phyloP scores from a whole-genome alignment of 2,329 filamentous ascomycete species.

The Epichloe hybrida region DNA sequence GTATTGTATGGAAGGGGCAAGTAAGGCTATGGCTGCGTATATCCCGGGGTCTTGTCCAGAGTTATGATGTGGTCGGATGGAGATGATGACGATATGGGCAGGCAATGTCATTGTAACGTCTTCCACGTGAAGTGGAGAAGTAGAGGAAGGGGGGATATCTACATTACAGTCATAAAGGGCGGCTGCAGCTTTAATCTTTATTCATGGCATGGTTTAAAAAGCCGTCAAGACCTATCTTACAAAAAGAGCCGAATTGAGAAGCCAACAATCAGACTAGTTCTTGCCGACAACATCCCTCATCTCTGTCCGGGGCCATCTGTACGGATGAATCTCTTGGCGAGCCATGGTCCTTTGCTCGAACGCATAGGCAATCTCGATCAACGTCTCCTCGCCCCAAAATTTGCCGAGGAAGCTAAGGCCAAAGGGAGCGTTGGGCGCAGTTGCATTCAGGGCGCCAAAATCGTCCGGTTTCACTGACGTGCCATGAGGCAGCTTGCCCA shows the following conservation, averaged over 20 bases:
- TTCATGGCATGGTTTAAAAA: too few species aligned
- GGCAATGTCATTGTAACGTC: background rate
- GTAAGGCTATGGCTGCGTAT: slow-evolving; percentile 64
- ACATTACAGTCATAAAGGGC: too few species aligned
- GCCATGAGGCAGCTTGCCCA: slow-evolving; percentile 42
- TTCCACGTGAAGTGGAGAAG: background rate
- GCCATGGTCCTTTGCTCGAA: slow-evolving; percentile 45
- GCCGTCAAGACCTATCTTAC: too few species aligned
- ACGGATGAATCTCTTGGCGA: slow-evolving; percentile 15
- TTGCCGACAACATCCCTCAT: slow-evolving; percentile 13
- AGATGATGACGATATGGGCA: background rate
- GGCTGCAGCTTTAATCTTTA: too few species aligned
- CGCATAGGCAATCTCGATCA: slow-evolving; percentile 54
- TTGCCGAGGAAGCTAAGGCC: slow-evolving; percentile 48
- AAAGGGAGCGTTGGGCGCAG: slow-evolving; percentile 44
- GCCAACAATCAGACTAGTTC: background rate
- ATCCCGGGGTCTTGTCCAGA: slow-evolving; percentile 24
- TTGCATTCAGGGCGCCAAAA: slow-evolving; percentile 32
- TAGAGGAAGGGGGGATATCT: too few species aligned
- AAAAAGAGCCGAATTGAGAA: background rate
- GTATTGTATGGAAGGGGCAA: slow-evolving; percentile 83
- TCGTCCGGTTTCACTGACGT: slow-evolving; percentile 30
- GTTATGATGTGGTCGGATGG: background rate
- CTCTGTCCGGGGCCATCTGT: slow-evolving; percentile 19
- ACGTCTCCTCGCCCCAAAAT: slow-evolving; percentile 42